Base-by-base conservation (phyloP, 2,329 filamentous ascomycete genomes). In the Aspergillus piperis region DNA sequence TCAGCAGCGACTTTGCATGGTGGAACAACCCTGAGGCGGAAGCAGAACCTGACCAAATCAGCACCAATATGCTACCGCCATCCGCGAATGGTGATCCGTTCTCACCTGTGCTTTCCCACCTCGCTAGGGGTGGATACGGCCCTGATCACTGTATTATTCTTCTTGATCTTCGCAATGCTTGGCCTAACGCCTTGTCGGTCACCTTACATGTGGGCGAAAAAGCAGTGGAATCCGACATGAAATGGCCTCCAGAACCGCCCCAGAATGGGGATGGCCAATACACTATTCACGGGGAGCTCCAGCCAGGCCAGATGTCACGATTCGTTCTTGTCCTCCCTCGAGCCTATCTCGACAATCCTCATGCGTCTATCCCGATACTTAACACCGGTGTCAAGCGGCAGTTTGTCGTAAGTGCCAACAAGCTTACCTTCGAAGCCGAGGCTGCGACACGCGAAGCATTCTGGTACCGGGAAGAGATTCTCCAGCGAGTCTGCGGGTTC, bases 331-430 rank as follows among this genome's bases (percentile, higher is more conserved):
- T 92, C 0, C 80, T 96, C 3, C 89, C 86, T 57, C 86, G 90
- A 38, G 82, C 96, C 41, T 90, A 90, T 71, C 75, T 96, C 19
- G 82, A 88, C n/a, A 86, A 95, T 63, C 88, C 91, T 2, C 86
- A 92, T 70, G 88, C 88, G 1, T 82, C 89, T 1, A 90, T 97
- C 41, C 93, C 92, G 0, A 88, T 87, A 1, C 81, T 96, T 8
- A 92, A 94, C 66, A 89, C 90, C 0, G 87, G 89, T 0, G 87
- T 89, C n/a, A 89, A 92, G 71, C 86, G 92, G n/a, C 93, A 97
- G 71, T 97, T 96, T 69, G 91, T 97, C 30, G 91, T 96, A 47
- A 95, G 90, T 75, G 86, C 88, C 15, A 88, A 86, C 71, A 90
- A 90, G 68, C 86, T 93, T 58, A 88, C 90, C 0, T 90, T 91